These are phyloP conservation scores for Nicotiana undulata DNA, from an alignment of 257 asterid genomes.

Conservation along the genomic window DNA sequence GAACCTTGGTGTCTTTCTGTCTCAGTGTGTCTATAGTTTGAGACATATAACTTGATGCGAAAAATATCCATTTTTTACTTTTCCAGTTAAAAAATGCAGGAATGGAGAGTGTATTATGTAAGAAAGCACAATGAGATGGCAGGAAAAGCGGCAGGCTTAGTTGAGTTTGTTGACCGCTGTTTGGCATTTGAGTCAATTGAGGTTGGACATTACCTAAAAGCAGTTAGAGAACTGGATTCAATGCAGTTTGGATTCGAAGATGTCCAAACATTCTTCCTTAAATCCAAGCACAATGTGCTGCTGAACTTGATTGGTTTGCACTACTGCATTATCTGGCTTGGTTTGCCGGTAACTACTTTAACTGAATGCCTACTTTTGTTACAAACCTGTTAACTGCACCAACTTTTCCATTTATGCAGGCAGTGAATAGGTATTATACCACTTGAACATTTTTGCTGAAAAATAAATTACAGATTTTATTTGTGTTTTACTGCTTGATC, in stretches of 20 bases:
- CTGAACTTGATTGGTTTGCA: constrained; percentile 77
- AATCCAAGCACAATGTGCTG: constrained; percentile 50
- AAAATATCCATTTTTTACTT: not conserved
- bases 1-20: too few relatives aligned
- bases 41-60: not conserved
- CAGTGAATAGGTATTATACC: not conserved
- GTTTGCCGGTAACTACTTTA: constrained; percentile 38
- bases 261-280: constrained; percentile 53
- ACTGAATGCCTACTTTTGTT: not conserved
- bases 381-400: not conserved
- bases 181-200: constrained; percentile 63
- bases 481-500: not conserved
- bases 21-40: not conserved
- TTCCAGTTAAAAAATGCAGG: constrained; percentile 25
- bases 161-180: constrained; percentile 39
- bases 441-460: not conserved
- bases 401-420: not conserved
- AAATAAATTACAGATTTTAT: not conserved
- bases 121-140: constrained; percentile 63
- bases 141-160: constrained; percentile 34
- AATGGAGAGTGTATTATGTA: constrained; percentile 58
- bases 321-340: constrained; percentile 62
- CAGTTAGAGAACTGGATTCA: constrained; percentile 38
- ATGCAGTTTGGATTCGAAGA: constrained; percentile 66
- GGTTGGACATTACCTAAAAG: constrained; percentile 61